A percentile compares a stretch with the other conserved stretches of the same genome.
Conservation (phyloP, 1,284 basidiomycete genomes). For the Uromyces viciae-fabae region DNA sequence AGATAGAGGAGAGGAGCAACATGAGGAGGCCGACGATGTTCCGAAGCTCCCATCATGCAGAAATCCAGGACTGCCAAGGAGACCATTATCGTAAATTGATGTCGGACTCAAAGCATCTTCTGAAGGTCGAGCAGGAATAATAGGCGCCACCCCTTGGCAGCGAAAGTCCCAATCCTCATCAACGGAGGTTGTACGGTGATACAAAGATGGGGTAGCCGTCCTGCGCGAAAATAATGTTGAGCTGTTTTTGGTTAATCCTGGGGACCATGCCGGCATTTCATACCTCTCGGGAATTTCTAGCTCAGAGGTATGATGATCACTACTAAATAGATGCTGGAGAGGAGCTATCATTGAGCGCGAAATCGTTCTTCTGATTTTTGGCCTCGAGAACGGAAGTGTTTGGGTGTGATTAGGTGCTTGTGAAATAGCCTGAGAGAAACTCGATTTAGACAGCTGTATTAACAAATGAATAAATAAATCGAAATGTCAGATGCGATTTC, state of each 20-base stretch:
- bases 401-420: not conserved
- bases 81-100: not conserved
- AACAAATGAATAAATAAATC: not conserved
- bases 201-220: not conserved
- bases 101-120: slow-evolving; percentile 6
- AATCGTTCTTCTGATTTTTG: not conserved
- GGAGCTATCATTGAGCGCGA: slow-evolving; percentile 9
- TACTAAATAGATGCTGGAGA: not conserved
- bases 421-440: not conserved
- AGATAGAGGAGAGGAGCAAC: not conserved
- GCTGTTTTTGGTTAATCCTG: not conserved
- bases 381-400: not conserved
- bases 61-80: slow-evolving; percentile 1
- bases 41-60: not conserved
- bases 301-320: not conserved
- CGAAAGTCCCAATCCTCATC: slow-evolving; percentile 16
- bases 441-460: not conserved
- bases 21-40: not conserved
- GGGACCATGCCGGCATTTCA: not conserved
- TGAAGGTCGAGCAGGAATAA: not conserved
- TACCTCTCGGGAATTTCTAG: not conserved
- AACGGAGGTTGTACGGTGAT: not conserved
- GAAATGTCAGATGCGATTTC: not conserved
- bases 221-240: not conserved
- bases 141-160: not conserved